Base-by-base conservation (phyloP, 2,329 filamentous ascomycete genomes). In the Escovopsis sp. region DNA sequence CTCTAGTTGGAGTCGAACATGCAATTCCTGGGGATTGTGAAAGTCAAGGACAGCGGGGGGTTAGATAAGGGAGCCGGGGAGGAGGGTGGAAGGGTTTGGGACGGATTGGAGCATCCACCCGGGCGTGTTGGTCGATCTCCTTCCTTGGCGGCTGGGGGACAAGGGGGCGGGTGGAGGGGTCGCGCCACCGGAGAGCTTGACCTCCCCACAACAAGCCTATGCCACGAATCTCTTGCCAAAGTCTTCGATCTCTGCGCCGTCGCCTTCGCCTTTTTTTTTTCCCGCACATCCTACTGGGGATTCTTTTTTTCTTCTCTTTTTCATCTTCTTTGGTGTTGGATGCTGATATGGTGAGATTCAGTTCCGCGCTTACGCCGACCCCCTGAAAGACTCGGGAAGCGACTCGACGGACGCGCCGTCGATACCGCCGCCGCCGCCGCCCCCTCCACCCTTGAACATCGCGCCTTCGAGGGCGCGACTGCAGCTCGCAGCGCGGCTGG, bases 401-500 rank as follows among this genome's bases (percentile, higher is more conserved):
- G 20, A 20, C 34, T 68, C 70, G 20, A 59, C 75, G 50, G 68
- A 70, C 43, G 74, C 72, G 37, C 76, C 72, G 2, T 75, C 73
- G 11, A 70, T 76, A 38, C 72, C 61, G 3, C 72, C 74, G 7
- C 74, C 75, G 3, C 72, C 71, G 2, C 72, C 76, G 1, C 81
- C 81, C n/a, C 83, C 78, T 16, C 80, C 84, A 29, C 85, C 87
- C 11, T 68, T 94, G 53, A 91, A 89, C 57, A 79, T 89, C 31
- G 80, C 84, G 1, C 88, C 89, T 2, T 93, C 86, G 7, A 78
- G 89, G 40, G 89, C 89, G 7, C 78, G 89, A 39, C 72, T 86
- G 42, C 86, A 94, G 59, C 74, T 96, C n/a, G 88, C 87, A n/a
- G 84, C 84, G 11, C 78, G 88, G 11, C 71, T 96, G 53, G 76